A percentile compares a stretch with the other conserved stretches of the same genome.
phyloP scores from a whole-genome alignment of 177 flowering plant species.

The Telopea speciosissima region DNA sequence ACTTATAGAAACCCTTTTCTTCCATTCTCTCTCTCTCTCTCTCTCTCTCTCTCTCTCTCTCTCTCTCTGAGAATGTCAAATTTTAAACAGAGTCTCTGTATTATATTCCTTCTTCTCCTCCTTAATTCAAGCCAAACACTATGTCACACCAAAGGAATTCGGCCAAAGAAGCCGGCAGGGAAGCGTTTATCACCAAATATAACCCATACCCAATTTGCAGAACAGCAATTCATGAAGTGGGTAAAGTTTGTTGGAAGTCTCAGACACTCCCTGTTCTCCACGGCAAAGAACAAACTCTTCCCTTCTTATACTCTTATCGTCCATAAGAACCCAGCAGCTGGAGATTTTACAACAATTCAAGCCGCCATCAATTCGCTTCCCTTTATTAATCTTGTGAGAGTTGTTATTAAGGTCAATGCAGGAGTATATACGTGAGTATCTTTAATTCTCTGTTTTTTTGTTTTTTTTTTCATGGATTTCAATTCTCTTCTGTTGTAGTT shows the following conservation, averaged over 20 bases:
- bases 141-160: slow-evolving; percentile 48
- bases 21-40: not conserved
- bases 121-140: slow-evolving; percentile 20
- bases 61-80: slow-evolving; percentile 26
- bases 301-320: slow-evolving; percentile 74
- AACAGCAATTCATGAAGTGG: slow-evolving; percentile 91
- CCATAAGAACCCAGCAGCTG: slow-evolving; percentile 48
- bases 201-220: slow-evolving; percentile 51
- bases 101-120: slow-evolving; percentile 33
- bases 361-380: slow-evolving; percentile 92
- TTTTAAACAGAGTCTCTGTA: slow-evolving; percentile 13
- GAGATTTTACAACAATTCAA: slow-evolving; percentile 84
- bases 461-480: not conserved
- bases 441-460: not conserved
- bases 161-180: slow-evolving; percentile 24
- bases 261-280: slow-evolving; percentile 61
- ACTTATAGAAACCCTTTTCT: slow-evolving; percentile 17
- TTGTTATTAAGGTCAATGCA: slow-evolving; percentile 79
- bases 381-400: slow-evolving; percentile 64
- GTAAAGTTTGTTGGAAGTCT: slow-evolving; percentile 79
- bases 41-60: slow-evolving; percentile 4
- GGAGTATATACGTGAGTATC: slow-evolving; percentile 82
- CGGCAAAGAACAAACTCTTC: slow-evolving; percentile 73
- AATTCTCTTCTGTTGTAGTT: not conserved
- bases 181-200: slow-evolving; percentile 27